phyloP scores from a whole-genome alignment of 345 rosid species.

The Syzygium jambos region DNA sequence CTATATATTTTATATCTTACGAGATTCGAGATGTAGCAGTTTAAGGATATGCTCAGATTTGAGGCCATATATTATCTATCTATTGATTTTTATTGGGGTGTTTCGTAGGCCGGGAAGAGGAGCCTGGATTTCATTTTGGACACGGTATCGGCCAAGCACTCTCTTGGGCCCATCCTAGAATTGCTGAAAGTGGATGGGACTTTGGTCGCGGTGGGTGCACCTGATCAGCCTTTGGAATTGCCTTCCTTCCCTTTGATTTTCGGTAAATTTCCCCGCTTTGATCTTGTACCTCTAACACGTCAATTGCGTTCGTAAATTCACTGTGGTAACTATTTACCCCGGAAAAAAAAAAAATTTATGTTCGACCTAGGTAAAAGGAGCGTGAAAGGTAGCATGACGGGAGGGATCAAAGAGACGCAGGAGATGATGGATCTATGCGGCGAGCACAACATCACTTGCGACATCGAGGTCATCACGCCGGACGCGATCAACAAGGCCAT shows the following conservation, averaged over 20 bases:
- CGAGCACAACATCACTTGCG: conserved; percentile 36
- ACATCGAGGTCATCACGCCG: conserved; percentile 31
- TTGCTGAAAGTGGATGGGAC: conserved; percentile 49
- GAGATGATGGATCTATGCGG: conserved; percentile 56
- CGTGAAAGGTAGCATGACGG: conserved; percentile 47
- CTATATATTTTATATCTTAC: no score
- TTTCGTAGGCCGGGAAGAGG: conserved; percentile 24
- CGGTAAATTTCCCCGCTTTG: conserved; percentile 16
- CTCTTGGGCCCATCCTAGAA: conserved; percentile 38
- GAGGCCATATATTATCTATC: neutral
- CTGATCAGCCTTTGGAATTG: conserved; percentile 32
- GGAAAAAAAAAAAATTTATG: no score
- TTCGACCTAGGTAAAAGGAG: conserved; percentile 32
- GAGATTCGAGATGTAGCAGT: no score
- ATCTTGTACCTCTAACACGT: neutral
- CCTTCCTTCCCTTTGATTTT: conserved; percentile 53
- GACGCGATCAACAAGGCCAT: conserved; percentile 34
- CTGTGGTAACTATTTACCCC: no score
- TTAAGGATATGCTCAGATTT: no score
- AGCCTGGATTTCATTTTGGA: conserved; percentile 45
- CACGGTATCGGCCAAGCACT: conserved; percentile 46
- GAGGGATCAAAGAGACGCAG: conserved; percentile 45
- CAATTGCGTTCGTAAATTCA: neutral
- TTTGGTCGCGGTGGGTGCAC: conserved; percentile 35
- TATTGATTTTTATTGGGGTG: neutral